These are phyloP conservation scores for Licmophora abbreviata DNA, from an alignment of 108 stramenopile species.

Conservation along the genomic window DNA sequence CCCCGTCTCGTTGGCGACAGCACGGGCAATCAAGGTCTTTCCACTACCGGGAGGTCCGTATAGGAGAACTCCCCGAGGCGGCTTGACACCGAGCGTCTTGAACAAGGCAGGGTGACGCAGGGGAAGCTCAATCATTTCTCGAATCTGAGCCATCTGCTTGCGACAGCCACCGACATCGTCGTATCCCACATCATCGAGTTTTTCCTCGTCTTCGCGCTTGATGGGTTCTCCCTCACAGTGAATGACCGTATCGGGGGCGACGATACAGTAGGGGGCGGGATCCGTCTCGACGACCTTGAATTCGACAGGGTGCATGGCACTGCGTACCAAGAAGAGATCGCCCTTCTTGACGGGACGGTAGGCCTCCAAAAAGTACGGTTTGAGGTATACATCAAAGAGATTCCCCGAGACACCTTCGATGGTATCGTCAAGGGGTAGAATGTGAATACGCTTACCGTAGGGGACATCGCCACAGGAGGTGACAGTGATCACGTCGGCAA, in stretches of 20 bases:
- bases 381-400: conserved; percentile 99
- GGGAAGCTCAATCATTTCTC: conserved; percentile 99
- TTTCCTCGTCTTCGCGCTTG: conserved; percentile 98
- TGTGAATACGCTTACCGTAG: conserved; percentile 97
- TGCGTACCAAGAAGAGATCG: conserved; percentile 95
- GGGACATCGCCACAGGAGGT: conserved; percentile 94
- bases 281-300: conserved; percentile 99
- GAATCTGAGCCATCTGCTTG: conserved; percentile 98
- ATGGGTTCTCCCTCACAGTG: conserved; percentile 99
- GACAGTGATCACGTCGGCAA: conserved; percentile 96
- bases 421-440: conserved; percentile 97
- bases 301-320: conserved; percentile 99
- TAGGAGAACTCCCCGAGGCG: conserved; percentile 97
- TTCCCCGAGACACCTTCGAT: conserved; percentile 99
- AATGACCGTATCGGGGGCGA: conserved; percentile 98
- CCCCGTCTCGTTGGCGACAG: conserved; percentile 99
- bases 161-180: conserved; percentile 99
- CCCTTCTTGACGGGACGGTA: conserved; percentile 99
- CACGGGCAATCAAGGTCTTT: conserved; percentile 98
- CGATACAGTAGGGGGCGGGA: conserved; percentile 95
- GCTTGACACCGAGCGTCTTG: conserved; percentile 99
- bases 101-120: conserved; percentile 98
- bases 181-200: conserved; percentile 97
- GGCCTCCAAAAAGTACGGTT: conserved; percentile 99
- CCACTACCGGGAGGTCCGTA: conserved; percentile 99